A percentile compares a stretch with the other conserved stretches of the same genome.
Conservation (phyloP, 2,329 filamentous ascomycete species). For the Lachnellula subtilissima region DNA sequence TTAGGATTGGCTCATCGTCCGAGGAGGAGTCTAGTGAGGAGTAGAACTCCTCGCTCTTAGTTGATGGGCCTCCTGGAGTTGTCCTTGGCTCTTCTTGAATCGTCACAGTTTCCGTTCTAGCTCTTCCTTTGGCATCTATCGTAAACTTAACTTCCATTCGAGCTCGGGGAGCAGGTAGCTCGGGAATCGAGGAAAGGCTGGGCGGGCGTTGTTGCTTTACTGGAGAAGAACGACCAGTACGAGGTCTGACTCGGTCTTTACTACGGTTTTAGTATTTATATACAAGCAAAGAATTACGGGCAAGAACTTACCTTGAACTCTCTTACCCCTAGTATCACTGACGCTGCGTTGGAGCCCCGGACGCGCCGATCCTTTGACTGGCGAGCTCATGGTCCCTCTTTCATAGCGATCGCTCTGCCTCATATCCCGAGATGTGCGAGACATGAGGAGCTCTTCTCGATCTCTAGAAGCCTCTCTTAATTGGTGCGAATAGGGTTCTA, state of each 20-base stretch:
- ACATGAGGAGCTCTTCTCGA: conserved; percentile 27
- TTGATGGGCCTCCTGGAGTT: conserved; percentile 15
- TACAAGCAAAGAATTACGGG: background rate
- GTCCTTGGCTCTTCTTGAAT: conserved; percentile 21
- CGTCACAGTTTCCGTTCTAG: conserved; percentile 29
- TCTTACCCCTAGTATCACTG: conserved; percentile 27
- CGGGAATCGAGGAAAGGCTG: conserved; percentile 55
- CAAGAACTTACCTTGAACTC: conserved; percentile 20
- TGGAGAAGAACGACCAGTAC: conserved; percentile 39
- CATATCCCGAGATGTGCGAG: conserved; percentile 22
- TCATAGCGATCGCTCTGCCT: conserved; percentile 20
- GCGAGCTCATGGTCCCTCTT: conserved; percentile 28
- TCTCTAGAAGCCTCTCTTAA: conserved; percentile 28
- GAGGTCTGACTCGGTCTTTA: conserved; percentile 23
- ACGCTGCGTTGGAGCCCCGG: conserved; percentile 26
- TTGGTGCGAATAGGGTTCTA: conserved; percentile 32
- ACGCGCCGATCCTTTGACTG: conserved; percentile 26
- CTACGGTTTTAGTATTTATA: background rate
- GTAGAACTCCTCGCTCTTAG: conserved; percentile 36
- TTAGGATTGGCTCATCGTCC: conserved; percentile 61
- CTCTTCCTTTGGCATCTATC: conserved; percentile 56
- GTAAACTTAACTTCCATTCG: conserved; percentile 57
- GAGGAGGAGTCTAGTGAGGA: conserved; percentile 47
- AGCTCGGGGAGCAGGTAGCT: conserved; percentile 39
- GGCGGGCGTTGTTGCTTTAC: conserved; percentile 45